Conservation (phyloP, 441 rosid genomes). For the Hypseocharis bilobata region DNA sequence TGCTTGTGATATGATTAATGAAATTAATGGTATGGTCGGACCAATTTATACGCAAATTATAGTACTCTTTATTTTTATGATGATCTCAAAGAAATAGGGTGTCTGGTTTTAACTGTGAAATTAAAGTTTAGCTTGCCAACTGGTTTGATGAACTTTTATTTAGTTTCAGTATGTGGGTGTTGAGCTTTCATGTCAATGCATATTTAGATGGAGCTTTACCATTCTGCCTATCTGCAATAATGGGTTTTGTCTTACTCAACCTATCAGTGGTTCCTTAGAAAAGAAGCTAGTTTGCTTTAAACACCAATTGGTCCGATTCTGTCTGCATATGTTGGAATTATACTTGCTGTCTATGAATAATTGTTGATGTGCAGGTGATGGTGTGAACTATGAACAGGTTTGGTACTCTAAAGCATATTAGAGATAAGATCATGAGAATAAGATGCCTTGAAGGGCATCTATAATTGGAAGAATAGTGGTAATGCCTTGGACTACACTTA, state of each 20-base stretch:
- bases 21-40: background rate
- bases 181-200: constrained; percentile 8
- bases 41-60: background rate
- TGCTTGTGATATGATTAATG: no score
- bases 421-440: background rate
- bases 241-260: background rate
- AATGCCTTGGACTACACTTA: background rate
- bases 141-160: background rate
- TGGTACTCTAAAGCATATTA: background rate
- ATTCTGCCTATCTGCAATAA: no score
- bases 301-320: no score
- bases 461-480: background rate
- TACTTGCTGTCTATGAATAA: background rate
- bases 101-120: background rate
- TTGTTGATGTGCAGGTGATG: background rate
- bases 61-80: background rate
- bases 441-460: background rate
- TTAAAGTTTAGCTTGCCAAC: constrained; percentile 2
- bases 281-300: background rate
- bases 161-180: background rate
- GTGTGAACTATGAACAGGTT: background rate
- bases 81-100: background rate
- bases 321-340: constrained; percentile 6
- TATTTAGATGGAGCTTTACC: no score
- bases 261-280: background rate